Evolutionary conservation across 2,329 filamentous ascomycete genomes (phyloP).

Genomic region (Madurella mycetomatis): DNA sequence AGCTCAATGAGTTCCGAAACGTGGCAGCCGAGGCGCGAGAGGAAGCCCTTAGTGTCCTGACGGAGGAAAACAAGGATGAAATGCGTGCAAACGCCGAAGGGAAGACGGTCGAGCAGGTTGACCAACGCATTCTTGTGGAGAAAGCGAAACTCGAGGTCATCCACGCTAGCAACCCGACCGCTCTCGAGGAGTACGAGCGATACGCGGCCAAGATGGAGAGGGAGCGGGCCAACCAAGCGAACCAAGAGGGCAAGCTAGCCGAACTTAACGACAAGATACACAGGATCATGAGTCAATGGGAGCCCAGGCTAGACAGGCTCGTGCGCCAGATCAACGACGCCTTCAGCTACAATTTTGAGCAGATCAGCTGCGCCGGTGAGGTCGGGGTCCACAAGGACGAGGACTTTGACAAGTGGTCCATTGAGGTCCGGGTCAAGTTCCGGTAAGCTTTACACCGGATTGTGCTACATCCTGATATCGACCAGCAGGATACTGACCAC

Average conservation of each 20-base stretch:
- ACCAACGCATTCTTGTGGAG: slow-evolving; percentile 69
- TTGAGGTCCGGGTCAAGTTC: slow-evolving; percentile 94
- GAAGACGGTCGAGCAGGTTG: slow-evolving; percentile 59
- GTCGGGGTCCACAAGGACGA: slow-evolving; percentile 84
- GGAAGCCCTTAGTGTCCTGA: slow-evolving; percentile 39
- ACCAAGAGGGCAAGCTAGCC: slow-evolving; percentile 51
- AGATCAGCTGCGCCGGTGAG: slow-evolving; percentile 91
- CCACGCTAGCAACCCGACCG: slow-evolving; percentile 68
- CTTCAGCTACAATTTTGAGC: slow-evolving; percentile 88
- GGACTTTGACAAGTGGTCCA: slow-evolving; percentile 90
- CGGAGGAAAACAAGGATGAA: slow-evolving; percentile 37
- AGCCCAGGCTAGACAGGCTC: slow-evolving; percentile 74
- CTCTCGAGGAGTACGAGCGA: slow-evolving; percentile 72
- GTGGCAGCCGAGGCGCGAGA: slow-evolving; percentile 32
- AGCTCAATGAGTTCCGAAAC: slow-evolving; percentile 37
- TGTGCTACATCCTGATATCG: slow-evolving; percentile 15
- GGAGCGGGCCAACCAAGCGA: slow-evolving; percentile 53
- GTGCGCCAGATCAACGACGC: slow-evolving; percentile 80
- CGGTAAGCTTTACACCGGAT: slow-evolving; percentile 50
- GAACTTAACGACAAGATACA: slow-evolving; percentile 55
- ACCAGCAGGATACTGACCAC: neutral
- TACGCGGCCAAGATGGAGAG: slow-evolving; percentile 66
- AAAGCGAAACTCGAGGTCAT: slow-evolving; percentile 74
- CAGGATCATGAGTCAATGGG: slow-evolving; percentile 69
- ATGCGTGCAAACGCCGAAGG: slow-evolving; percentile 42